phyloP scores from a whole-genome alignment of 1,284 basidiomycete species.

The Boletus semigastroideus region DNA sequence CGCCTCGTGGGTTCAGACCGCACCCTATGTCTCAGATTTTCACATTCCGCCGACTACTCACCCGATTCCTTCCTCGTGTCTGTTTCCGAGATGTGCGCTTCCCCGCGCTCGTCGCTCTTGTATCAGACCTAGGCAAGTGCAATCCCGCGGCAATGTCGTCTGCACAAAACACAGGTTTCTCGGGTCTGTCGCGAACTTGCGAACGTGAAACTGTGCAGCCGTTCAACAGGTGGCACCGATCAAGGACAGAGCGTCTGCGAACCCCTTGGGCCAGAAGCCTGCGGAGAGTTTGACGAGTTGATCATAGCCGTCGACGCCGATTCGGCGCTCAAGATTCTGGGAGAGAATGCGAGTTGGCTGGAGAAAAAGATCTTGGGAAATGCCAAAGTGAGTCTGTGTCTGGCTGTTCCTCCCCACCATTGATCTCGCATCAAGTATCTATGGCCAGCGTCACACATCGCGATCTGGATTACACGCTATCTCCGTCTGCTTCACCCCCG shows the following conservation, averaged over 20 bases:
- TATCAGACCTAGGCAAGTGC: conserved; percentile 5
- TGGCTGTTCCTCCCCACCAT: neutral
- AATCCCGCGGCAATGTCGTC: conserved; percentile 11
- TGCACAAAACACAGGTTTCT: conserved; percentile 5
- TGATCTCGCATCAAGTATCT: neutral
- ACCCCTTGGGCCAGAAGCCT: neutral
- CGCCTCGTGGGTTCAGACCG: conserved; percentile 5
- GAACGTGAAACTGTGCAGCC: conserved; percentile 3
- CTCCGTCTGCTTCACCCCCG: neutral
- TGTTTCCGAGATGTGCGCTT: conserved; percentile 5
- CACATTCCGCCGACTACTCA: neutral
- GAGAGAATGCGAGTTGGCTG: neutral
- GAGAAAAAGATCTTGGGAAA: conserved; percentile 1
- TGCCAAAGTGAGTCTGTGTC: neutral
- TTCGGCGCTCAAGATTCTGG: conserved; percentile 2
- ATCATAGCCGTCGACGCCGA: conserved; percentile 12
- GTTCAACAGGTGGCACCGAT: conserved; percentile 2
- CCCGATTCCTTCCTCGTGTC: conserved; percentile 15
- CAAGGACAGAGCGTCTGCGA: conserved; percentile 2
- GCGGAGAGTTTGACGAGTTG: conserved; percentile 4
- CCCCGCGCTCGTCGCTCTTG: conserved; percentile 1
- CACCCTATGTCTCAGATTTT: neutral
- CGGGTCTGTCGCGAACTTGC: neutral
- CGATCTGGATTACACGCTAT: neutral
- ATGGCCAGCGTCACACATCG: neutral